These are phyloP conservation scores for Puccinia coronata DNA, from an alignment of 1,284 basidiomycete genomes.

Conservation along the genomic window DNA sequence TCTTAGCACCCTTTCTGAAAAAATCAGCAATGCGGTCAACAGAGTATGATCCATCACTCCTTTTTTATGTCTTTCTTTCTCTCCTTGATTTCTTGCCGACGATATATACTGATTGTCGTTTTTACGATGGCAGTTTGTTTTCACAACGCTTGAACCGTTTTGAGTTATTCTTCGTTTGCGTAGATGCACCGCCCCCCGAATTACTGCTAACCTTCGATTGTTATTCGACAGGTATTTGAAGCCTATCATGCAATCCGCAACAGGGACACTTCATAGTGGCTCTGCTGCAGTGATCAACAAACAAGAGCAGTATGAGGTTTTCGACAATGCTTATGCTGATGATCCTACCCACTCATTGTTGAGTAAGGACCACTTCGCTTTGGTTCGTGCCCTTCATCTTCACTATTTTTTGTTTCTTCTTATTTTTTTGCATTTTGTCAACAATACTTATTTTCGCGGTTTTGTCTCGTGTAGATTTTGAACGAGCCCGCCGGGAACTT, in stretches of 20 bases:
- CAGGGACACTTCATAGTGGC: conserved; percentile 46
- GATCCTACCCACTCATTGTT: conserved; percentile 58
- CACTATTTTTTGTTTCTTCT: neutral
- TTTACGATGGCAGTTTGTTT: conserved; percentile 45
- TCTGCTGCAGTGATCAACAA: conserved; percentile 50
- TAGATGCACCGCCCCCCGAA: neutral
- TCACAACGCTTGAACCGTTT: conserved; percentile 50
- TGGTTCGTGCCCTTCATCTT: conserved; percentile 28
- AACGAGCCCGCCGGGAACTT: conserved; percentile 60
- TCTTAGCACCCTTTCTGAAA: conserved; percentile 71
- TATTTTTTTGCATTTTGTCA: neutral
- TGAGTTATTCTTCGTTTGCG: conserved; percentile 33
- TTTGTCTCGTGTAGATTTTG: conserved; percentile 53
- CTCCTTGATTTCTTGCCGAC: neutral
- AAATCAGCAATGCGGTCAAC: conserved; percentile 68
- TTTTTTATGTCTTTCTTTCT: conserved; percentile 48
- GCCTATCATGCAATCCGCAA: conserved; percentile 50
- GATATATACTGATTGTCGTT: neutral
- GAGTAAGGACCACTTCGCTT: conserved; percentile 58
- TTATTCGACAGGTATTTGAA: conserved; percentile 40
- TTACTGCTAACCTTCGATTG: conserved; percentile 12
- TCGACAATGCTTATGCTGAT: conserved; percentile 53
- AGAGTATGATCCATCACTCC: conserved; percentile 48
- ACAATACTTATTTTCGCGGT: neutral
- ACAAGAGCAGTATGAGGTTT: conserved; percentile 50